phyloP scores from a whole-genome alignment of 169 alveolate genomes.

The Hepatocystis sp. region DNA sequence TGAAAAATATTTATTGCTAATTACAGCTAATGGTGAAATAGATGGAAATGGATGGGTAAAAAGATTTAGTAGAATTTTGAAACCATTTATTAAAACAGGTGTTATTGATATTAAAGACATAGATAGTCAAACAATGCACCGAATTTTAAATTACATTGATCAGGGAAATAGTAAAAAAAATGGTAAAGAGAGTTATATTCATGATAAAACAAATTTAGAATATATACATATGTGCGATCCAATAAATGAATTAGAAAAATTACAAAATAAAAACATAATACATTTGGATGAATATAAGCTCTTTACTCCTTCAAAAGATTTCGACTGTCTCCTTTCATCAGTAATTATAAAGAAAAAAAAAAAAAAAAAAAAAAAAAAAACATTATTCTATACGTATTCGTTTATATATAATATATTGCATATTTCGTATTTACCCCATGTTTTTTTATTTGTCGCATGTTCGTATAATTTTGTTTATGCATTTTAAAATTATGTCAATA shows the following conservation, averaged over 20 bases:
- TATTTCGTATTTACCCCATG: not conserved
- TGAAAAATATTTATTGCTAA: slow-evolving; percentile 54
- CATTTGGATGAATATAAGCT: slow-evolving; percentile 71
- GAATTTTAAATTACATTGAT: slow-evolving; percentile 89
- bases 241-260: slow-evolving; percentile 62
- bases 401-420: not conserved
- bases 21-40: slow-evolving; percentile 87
- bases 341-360: slow-evolving; percentile 19
- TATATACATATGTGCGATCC: slow-evolving; percentile 76
- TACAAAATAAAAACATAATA: slow-evolving; percentile 67
- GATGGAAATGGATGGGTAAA: slow-evolving; percentile 94
- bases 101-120: slow-evolving; percentile 89
- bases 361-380: too few species aligned
- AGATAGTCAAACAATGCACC: slow-evolving; percentile 92
- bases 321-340: slow-evolving; percentile 72
- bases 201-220: slow-evolving; percentile 63
- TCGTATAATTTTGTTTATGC: not conserved
- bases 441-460: not conserved
- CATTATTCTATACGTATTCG: too few species aligned
- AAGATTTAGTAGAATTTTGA: slow-evolving; percentile 88
- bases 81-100: slow-evolving; percentile 90
- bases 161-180: slow-evolving; percentile 82
- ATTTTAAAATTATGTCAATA: too few species aligned
- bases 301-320: slow-evolving; percentile 70
- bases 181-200: slow-evolving; percentile 28